phyloP scores from a whole-genome alignment of 1,139 yeast species.

The Pichia sp. region DNA sequence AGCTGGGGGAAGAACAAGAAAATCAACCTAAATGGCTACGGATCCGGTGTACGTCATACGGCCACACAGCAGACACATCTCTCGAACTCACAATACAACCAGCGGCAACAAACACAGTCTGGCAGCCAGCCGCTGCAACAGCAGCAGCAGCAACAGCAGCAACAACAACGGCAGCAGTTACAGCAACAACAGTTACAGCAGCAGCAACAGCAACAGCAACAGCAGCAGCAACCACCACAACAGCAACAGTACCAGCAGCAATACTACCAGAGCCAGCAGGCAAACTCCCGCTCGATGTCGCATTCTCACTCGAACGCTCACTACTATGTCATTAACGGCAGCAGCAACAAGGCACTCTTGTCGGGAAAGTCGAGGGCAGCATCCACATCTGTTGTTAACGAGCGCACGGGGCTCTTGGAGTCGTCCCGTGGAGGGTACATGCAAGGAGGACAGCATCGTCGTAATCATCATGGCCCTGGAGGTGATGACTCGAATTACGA shows the following conservation, averaged over 20 bases:
- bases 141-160: constrained; percentile 9
- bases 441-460: not conserved
- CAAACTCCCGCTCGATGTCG: constrained; percentile 6
- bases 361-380: constrained; percentile 7
- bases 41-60: constrained; percentile 37
- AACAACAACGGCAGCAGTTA: constrained; percentile 7
- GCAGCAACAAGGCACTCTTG: constrained; percentile 1
- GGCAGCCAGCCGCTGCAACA: constrained; percentile 10
- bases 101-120: constrained; percentile 8
- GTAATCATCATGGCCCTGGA: not conserved
- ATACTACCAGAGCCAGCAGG: constrained; percentile 1
- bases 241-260: not conserved
- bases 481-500: constrained; percentile 2
- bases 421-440: not conserved
- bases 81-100: constrained; percentile 13
- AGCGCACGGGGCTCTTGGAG: constrained; percentile 12
- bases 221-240: not conserved
- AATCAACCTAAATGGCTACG: constrained; percentile 89
- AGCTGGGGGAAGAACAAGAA: constrained; percentile 76
- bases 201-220: not conserved
- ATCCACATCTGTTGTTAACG: constrained; percentile 10
- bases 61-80: constrained; percentile 13
- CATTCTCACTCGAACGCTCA: constrained; percentile 7
- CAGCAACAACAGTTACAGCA: constrained; percentile 4
- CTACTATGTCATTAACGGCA: constrained; percentile 2